These are phyloP conservation scores for Austropuccinia psidii DNA, from an alignment of 1,284 basidiomycete species.

Conservation along the genomic window DNA sequence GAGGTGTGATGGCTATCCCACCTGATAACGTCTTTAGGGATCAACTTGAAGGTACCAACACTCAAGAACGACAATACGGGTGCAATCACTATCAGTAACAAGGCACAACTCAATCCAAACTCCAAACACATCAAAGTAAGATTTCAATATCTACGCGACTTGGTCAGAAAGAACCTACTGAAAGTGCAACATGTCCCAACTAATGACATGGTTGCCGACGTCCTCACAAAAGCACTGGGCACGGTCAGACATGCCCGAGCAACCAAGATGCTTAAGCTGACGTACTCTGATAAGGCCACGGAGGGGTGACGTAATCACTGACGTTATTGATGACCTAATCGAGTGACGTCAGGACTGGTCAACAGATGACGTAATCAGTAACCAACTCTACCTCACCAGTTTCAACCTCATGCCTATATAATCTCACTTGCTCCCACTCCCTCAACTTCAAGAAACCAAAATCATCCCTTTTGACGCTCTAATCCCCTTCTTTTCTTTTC, in stretches of 20 bases:
- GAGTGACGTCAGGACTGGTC: too few relatives aligned
- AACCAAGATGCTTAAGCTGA: too few relatives aligned
- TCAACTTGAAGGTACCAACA: neutral
- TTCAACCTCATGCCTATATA: too few relatives aligned
- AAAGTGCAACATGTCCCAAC: neutral
- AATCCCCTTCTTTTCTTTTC: too few relatives aligned
- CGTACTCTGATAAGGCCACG: too few relatives aligned
- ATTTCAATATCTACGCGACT: slow-evolving; percentile 5
- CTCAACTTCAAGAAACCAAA: too few relatives aligned
- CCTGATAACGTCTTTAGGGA: neutral
- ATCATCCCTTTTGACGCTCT: too few relatives aligned
- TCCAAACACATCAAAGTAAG: slow-evolving; percentile 17
- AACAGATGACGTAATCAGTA: too few relatives aligned
- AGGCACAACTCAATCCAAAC: slow-evolving; percentile 4
- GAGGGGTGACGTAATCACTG: too few relatives aligned
- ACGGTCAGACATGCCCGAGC: neutral
- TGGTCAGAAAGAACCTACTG: neutral
- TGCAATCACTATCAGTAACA: neutral
- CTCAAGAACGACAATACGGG: neutral
- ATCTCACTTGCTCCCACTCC: too few relatives aligned
- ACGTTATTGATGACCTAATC: too few relatives aligned
- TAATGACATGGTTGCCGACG: neutral
- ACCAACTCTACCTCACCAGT: too few relatives aligned
- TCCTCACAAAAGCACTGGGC: neutral
- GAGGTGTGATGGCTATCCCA: slow-evolving; percentile 1